Evolutionary conservation across 176 grass and related monocot species (phyloP).

Genomic region (Puya raimondii): DNA sequence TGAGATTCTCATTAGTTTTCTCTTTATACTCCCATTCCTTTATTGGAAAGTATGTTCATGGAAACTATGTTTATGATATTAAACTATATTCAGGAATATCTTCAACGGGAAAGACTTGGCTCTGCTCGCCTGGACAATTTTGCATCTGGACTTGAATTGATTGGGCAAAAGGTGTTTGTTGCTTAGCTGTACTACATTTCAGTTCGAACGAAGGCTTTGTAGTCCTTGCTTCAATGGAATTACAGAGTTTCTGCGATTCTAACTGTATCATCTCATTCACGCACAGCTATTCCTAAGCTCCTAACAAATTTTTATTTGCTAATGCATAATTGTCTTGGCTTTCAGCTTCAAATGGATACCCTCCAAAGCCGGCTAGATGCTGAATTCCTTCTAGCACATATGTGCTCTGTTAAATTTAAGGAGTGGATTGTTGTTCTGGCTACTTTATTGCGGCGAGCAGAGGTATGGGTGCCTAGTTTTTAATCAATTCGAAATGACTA

Average conservation of each 20-base stretch:
- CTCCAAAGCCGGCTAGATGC: slow-evolving; percentile 95
- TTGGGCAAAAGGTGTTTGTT: slow-evolving; percentile 80
- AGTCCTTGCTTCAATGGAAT: no score
- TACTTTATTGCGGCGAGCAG: slow-evolving; percentile 74
- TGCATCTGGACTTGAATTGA: slow-evolving; percentile 92
- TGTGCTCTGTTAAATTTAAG: slow-evolving; percentile 99
- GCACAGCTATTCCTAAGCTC: no score
- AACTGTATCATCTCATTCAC: no score
- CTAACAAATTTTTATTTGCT: background rate
- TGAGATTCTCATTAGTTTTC: slow-evolving; percentile 28
- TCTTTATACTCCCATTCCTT: slow-evolving; percentile 7
- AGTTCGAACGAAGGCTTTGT: no score
- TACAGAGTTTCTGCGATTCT: no score
- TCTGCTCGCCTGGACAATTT: slow-evolving; percentile 93
- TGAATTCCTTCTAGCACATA: slow-evolving; percentile 94
- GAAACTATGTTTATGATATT: background rate
- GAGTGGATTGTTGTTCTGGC: slow-evolving; percentile 96
- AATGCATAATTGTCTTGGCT: slow-evolving; percentile 12
- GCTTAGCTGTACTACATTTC: background rate
- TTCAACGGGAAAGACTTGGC: slow-evolving; percentile 83
- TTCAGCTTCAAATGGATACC: slow-evolving; percentile 90
- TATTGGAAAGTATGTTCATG: background rate
- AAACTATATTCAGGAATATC: slow-evolving; percentile 72
- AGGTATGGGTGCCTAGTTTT: slow-evolving; percentile 40
- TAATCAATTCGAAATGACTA: slow-evolving; percentile 1